A percentile compares a stretch with the other conserved stretches of the same genome.
Evolutionary conservation across 345 rosid genomes (phyloP).

Genomic region (Theobroma cacao): DNA sequence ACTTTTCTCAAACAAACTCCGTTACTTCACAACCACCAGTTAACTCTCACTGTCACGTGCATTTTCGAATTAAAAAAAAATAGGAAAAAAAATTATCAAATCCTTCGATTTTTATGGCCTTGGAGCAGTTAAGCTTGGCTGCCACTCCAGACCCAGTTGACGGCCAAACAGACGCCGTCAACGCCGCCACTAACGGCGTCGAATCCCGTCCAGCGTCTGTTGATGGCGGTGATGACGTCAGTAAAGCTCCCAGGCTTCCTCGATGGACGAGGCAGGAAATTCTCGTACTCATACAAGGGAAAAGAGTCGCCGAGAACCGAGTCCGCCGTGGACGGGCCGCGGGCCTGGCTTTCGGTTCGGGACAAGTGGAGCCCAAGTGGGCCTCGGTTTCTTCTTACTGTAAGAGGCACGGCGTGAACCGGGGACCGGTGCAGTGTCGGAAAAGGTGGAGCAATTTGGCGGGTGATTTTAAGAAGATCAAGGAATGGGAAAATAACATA

Average conservation of each 20-base stretch:
- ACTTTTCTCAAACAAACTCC: constrained; percentile 34
- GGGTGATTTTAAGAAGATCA: constrained; percentile 96
- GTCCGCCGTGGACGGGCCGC: constrained; percentile 74
- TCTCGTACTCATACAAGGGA: constrained; percentile 90
- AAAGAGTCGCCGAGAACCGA: constrained; percentile 86
- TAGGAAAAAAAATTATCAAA: neutral
- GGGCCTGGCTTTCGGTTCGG: constrained; percentile 65
- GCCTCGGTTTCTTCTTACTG: constrained; percentile 91
- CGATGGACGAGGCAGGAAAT: constrained; percentile 99
- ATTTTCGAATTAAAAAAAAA: neutral
- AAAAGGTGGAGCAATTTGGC: constrained; percentile 97
- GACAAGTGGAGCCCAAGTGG: constrained; percentile 90
- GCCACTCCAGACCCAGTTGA: constrained; percentile 34
- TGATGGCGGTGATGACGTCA: constrained; percentile 60
- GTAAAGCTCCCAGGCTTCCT: constrained; percentile 74
- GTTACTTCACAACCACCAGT: constrained; percentile 34
- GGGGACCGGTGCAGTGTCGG: constrained; percentile 98
- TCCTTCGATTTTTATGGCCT: constrained; percentile 37
- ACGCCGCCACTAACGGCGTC: constrained; percentile 46
- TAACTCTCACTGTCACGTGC: constrained; percentile 35
- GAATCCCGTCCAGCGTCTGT: constrained; percentile 29
- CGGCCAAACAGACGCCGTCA: constrained; percentile 42
- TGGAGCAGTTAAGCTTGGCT: constrained; percentile 46
- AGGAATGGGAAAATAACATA: constrained; percentile 77
- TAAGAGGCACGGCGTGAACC: constrained; percentile 80